phyloP scores from a whole-genome alignment of 371 early-diverging fungal genomes.

The Mucor velutinosus region DNA sequence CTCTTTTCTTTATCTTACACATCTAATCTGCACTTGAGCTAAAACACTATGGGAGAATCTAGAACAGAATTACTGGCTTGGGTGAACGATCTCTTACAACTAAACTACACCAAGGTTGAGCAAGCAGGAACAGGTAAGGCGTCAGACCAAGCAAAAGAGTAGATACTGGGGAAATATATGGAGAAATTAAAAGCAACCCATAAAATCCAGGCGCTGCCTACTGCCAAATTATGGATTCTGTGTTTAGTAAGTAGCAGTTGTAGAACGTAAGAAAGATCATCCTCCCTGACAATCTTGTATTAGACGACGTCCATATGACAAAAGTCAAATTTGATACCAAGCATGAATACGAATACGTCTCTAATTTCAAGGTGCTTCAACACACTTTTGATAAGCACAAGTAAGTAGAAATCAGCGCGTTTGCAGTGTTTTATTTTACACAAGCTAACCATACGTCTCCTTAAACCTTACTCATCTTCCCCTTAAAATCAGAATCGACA shows the following conservation, averaged over 20 bases:
- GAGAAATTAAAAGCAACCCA: not conserved
- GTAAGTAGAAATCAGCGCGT: constrained; percentile 26
- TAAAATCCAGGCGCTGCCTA: constrained; percentile 73
- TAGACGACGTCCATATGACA: constrained; percentile 73
- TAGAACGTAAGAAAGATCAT: not conserved
- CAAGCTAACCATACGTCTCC: not conserved
- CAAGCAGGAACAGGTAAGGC: constrained; percentile 86
- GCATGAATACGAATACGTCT: constrained; percentile 91
- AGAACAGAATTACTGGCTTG: constrained; percentile 88
- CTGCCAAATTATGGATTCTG: constrained; percentile 90
- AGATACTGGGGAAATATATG: not conserved
- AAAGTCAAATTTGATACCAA: constrained; percentile 91
- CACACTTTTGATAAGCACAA: constrained; percentile 80
- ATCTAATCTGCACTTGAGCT: not conserved
- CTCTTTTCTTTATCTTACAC: not conserved
- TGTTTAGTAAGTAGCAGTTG: constrained; percentile 60
- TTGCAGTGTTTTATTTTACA: not conserved
- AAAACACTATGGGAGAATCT: constrained; percentile 69
- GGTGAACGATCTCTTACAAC: constrained; percentile 88
- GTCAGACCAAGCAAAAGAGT: not conserved
- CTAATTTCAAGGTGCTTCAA: constrained; percentile 91
- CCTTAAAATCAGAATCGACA: constrained; percentile 42
- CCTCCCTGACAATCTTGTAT: not conserved
- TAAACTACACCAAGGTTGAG: constrained; percentile 90
- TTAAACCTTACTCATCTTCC: not conserved